A percentile compares a stretch with the other conserved stretches of the same genome.
phyloP scores from a whole-genome alignment of 2,329 filamentous ascomycete species.

The Epichloe gansuensis region DNA sequence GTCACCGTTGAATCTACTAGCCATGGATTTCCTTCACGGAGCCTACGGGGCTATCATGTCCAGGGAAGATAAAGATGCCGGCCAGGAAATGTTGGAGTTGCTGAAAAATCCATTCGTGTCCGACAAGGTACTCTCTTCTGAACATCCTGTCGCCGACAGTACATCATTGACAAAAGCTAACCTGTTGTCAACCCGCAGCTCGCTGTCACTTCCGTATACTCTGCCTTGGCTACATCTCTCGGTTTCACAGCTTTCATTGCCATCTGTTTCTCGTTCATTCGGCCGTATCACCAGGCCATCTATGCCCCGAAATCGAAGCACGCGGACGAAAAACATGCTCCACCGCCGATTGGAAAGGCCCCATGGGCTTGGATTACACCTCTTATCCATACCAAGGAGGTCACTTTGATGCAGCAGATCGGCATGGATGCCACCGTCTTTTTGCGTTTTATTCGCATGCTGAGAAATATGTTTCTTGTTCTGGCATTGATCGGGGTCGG shows the following conservation, averaged over 20 bases:
- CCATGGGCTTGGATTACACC: conserved; percentile 79
- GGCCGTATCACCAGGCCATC: conserved; percentile 82
- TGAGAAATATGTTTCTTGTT: conserved; percentile 73
- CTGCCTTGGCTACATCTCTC: conserved; percentile 70
- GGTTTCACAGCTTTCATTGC: conserved; percentile 63
- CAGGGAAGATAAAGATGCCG: conserved; percentile 17
- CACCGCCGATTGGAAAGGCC: conserved; percentile 76
- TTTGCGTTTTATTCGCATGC: conserved; percentile 80
- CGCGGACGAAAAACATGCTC: conserved; percentile 79
- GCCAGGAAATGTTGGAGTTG: conserved; percentile 34
- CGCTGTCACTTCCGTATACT: conserved; percentile 48
- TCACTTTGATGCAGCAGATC: conserved; percentile 64
- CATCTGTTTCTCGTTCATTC: conserved; percentile 73
- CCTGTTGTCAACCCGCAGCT: conserved; percentile 12
- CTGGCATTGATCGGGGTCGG: conserved; percentile 61
- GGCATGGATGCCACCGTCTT: conserved; percentile 90
- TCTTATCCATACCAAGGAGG: conserved; percentile 65
- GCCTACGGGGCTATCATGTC: neutral
- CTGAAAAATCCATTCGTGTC: conserved; percentile 38
- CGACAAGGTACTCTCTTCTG: neutral
- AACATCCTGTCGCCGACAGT: no score
- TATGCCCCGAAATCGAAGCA: conserved; percentile 93
- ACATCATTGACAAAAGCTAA: neutral
- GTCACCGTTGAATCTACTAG: neutral
- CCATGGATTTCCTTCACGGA: neutral